Evolutionary conservation across 139 green algal species (phyloP).

Genomic region (Monoraphidium neglectum): DNA sequence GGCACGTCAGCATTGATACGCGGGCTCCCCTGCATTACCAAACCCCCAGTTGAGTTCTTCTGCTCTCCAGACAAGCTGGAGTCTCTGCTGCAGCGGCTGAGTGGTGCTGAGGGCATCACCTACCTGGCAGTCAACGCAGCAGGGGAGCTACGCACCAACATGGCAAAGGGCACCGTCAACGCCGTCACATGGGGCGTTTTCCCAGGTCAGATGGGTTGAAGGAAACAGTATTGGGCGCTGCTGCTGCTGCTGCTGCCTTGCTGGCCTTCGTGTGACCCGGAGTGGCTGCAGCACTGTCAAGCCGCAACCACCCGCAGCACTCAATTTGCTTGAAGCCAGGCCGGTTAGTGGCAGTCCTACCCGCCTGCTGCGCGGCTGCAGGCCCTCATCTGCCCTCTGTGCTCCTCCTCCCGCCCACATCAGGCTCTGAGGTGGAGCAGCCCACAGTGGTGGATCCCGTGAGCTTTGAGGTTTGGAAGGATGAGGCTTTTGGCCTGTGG

Average conservation of each 20-base stretch:
- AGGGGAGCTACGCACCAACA: slow-evolving; percentile 60
- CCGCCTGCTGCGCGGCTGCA: no score
- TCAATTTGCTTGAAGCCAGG: neutral
- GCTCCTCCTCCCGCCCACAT: neutral
- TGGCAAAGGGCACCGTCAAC: slow-evolving; percentile 51
- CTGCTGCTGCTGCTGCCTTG: neutral
- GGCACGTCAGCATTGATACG: no score
- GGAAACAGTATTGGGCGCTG: no score
- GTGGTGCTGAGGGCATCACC: slow-evolving; percentile 49
- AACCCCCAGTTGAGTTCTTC: slow-evolving; percentile 78
- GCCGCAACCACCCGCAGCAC: no score
- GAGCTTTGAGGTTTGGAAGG: slow-evolving; percentile 81
- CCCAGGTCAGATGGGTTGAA: no score
- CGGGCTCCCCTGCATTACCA: no score
- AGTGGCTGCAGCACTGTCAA: no score
- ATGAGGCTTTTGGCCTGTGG: slow-evolving; percentile 89
- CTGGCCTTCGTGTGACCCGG: no score
- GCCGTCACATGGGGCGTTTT: slow-evolving; percentile 91
- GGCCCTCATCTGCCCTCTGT: no score
- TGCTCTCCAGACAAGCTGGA: slow-evolving; percentile 55
- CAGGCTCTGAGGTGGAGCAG: slow-evolving; percentile 83
- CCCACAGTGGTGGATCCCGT: slow-evolving; percentile 75
- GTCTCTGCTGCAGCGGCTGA: slow-evolving; percentile 49
- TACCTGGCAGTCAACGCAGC: slow-evolving; percentile 73
- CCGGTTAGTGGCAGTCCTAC: neutral